Evolutionary conservation across 2,329 filamentous ascomycete genomes (phyloP), one percentile per base, ranked within the genome.

Genomic region (Penicillium sclerotiorum): DNA sequence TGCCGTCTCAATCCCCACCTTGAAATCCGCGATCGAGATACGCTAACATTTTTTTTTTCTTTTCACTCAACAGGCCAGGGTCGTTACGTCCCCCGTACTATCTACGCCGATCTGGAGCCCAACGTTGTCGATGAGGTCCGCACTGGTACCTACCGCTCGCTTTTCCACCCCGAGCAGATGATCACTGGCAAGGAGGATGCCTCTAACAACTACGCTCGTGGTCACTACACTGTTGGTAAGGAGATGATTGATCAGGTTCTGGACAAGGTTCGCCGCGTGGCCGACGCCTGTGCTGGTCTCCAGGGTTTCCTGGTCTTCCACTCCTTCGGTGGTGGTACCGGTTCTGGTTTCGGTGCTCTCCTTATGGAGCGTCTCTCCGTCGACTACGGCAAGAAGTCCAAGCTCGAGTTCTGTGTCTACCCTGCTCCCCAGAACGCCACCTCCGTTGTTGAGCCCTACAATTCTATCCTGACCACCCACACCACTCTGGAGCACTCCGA

Each of bases 301-400:
- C 94, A 99, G 77, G 94, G 94, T 71, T 99, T 99, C 88, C 84
- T 97, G 62, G 92, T 99, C 72, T 97, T 97, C 89, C 94, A 99
- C 87, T 97, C 93, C 53, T 97, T 99, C 74, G 94, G 94, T 79
- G 94, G 94, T 78, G 94, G 94, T 81, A 99, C 94, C 66, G 94
- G 94, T 69, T 99, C 94, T 66, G 94, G 94, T 72, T 99, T 99
- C 77, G 94, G 94, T 79, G 94, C 94, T 68, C 86, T 99, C 63
- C 83, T 99, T 67, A 95, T 99, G 91, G 94, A 99, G 83, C 93
- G 94, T 73, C 86, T 99, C 56, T 97, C 94, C 28, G 90, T 96
- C 69, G 94, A 99, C 80, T 99, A 96, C 73, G 93, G 94, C 82
- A 99, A 99, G 88, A 99, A 99, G 88, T 95, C 89, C 85, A 99